phyloP scores from a whole-genome alignment of 139 green algal genomes.

The Closterium sp. region DNA sequence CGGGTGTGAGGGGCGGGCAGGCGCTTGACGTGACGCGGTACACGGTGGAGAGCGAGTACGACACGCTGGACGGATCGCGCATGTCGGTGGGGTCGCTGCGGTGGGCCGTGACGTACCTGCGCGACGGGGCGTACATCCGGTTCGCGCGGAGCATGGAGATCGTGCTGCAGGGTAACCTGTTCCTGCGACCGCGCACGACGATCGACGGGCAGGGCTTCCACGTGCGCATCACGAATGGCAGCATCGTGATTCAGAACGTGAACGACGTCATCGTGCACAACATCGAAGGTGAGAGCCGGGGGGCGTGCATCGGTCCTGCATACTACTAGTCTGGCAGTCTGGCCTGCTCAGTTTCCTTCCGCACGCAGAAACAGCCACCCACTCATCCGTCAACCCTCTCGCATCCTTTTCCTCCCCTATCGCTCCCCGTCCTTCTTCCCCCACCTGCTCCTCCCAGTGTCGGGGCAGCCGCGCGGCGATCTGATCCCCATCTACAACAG shows the following conservation, averaged over 20 bases:
- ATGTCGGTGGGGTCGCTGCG: background rate
- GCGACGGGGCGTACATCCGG: background rate
- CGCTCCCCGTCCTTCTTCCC: background rate
- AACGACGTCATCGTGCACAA: constrained; percentile 25
- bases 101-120: background rate
- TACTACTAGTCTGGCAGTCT: too few relatives aligned
- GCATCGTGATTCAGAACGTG: background rate
- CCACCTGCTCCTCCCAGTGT: background rate
- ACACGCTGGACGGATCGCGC: background rate
- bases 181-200: constrained; percentile 1
- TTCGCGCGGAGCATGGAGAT: constrained; percentile 8
- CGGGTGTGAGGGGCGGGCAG: constrained; percentile 12
- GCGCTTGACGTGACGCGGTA: background rate
- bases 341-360: too few relatives aligned
- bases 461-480: background rate
- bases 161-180: constrained; percentile 7
- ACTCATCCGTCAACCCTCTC: background rate
- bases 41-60: background rate
- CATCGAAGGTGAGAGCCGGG: constrained; percentile 5
- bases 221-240: background rate
- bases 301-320: too few relatives aligned
- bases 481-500: constrained; percentile 3
- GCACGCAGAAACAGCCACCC: too few relatives aligned
- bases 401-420: background rate
- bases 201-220: constrained; percentile 4